Conservation (phyloP, 768 basidiomycete species). For the Xerocomellus dryophilus region DNA sequence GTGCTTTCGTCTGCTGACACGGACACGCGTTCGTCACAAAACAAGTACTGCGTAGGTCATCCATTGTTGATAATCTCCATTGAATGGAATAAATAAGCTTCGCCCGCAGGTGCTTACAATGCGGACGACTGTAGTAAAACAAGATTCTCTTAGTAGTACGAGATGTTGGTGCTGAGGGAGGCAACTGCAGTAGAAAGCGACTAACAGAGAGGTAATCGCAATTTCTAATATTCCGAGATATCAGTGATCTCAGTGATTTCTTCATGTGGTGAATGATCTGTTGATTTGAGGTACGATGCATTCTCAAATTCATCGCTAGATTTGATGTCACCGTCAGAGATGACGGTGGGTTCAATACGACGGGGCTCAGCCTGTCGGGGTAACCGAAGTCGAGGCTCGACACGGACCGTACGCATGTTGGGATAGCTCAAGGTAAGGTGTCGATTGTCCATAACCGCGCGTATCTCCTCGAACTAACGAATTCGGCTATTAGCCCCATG, state of each 20-base stretch:
- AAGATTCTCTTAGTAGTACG: constrained; percentile 9
- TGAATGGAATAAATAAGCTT: constrained; percentile 23
- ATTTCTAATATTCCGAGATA: constrained; percentile 32
- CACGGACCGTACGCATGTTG: constrained; percentile 36
- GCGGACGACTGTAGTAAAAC: constrained; percentile 18
- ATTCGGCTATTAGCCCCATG: background rate
- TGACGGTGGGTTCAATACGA: constrained; percentile 32
- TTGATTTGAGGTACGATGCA: constrained; percentile 25
- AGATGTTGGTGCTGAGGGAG: constrained; percentile 5
- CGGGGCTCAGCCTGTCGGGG: constrained; percentile 29
- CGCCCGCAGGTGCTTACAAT: constrained; percentile 2
- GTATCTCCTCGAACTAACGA: constrained; percentile 68
- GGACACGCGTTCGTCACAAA: constrained; percentile 3
- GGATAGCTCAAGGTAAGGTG: constrained; percentile 66
- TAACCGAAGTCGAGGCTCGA: constrained; percentile 29
- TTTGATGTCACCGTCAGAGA: constrained; percentile 29
- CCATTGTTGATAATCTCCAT: constrained; percentile 4
- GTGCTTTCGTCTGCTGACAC: background rate
- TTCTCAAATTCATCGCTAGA: constrained; percentile 29
- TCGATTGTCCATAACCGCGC: constrained; percentile 60
- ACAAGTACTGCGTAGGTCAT: background rate
- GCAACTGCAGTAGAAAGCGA: constrained; percentile 8
- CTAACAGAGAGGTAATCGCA: background rate
- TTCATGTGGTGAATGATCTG: constrained; percentile 23
- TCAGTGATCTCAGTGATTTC: constrained; percentile 27